A percentile compares a stretch with the other conserved stretches of the same genome.
These are phyloP conservation scores for Leonotis leonurus DNA, from an alignment of 257 asterid genomes.

Conservation along the genomic window DNA sequence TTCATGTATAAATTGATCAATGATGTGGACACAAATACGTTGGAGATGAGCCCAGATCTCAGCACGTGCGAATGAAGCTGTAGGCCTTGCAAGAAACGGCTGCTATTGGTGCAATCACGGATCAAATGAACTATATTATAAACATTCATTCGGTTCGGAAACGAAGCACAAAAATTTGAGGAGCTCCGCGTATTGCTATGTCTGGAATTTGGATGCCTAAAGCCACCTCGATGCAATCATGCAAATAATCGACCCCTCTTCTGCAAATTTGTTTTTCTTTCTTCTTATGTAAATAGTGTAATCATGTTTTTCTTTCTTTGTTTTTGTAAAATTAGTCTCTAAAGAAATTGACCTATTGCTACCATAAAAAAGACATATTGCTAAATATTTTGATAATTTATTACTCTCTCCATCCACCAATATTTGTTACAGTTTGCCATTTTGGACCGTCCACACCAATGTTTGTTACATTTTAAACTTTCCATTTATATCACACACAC, in stretches of 20 bases:
- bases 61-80: slow-evolving; percentile 53
- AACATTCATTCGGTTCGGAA: slow-evolving; percentile 28
- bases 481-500: no score
- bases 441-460: no score
- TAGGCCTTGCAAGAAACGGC: slow-evolving; percentile 40
- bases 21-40: slow-evolving; percentile 43
- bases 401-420: no score
- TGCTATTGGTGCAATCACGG: slow-evolving; percentile 37
- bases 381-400: no score
- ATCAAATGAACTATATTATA: slow-evolving; percentile 41
- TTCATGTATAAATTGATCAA: slow-evolving; percentile 42
- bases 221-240: not conserved
- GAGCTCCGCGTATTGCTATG: slow-evolving; percentile 19
- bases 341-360: not conserved
- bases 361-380: not conserved
- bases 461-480: no score
- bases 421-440: no score
- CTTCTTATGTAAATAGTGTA: no score
- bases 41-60: slow-evolving; percentile 38
- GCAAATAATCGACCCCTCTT: slow-evolving; percentile 4
- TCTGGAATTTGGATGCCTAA: slow-evolving; percentile 8
- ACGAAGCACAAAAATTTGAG: slow-evolving; percentile 33
- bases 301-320: no score
- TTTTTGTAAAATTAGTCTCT: no score
- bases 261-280: slow-evolving; percentile 8